A percentile compares a stretch with the other conserved stretches of the same genome.
Evolutionary conservation across 305 asterid species (phyloP).

Genomic region (Coffea humblotiana): DNA sequence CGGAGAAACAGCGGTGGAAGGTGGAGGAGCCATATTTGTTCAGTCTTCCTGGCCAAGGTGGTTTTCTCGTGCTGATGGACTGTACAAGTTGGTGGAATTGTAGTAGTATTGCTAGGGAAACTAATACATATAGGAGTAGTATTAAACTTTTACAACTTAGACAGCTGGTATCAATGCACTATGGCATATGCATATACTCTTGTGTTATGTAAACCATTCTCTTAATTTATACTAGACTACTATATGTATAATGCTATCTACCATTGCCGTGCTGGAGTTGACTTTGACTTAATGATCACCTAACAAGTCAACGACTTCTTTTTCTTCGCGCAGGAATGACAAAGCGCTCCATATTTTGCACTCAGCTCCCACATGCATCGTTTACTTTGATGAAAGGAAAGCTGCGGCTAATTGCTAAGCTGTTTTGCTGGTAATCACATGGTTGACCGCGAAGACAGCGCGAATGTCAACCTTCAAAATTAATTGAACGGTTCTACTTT

Average conservation of each 20-base stretch:
- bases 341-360: no score
- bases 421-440: neutral
- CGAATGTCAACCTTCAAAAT: no score
- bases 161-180: no score
- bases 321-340: no score
- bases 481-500: no score
- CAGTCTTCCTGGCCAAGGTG: neutral
- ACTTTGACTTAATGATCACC: neutral
- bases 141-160: no score
- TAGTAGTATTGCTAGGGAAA: neutral
- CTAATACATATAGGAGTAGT: neutral
- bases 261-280: neutral
- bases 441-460: neutral
- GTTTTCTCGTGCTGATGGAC: neutral
- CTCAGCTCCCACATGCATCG: neutral
- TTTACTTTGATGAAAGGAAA: neutral
- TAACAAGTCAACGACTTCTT: neutral
- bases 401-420: neutral
- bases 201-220: no score
- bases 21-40: constrained; percentile 39
- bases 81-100: neutral
- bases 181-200: no score
- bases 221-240: no score
- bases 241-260: no score
- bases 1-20: constrained; percentile 33